Evolutionary conservation across 2,329 filamentous ascomycete genomes (phyloP).

Genomic region (Didymella pinodella): DNA sequence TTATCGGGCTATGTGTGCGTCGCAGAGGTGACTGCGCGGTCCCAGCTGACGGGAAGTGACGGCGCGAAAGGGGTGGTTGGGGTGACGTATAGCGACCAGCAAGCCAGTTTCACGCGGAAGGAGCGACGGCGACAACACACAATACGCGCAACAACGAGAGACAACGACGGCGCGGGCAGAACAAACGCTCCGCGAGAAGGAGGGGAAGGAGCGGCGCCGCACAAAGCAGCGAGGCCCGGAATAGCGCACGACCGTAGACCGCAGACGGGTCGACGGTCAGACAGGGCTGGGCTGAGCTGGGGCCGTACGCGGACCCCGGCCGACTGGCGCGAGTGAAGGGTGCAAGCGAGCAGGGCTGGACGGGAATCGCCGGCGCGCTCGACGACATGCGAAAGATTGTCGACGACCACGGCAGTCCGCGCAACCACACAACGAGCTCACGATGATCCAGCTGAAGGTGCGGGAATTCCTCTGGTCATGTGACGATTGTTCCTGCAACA

Average conservation of each 20-base stretch:
- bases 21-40: slow-evolving; percentile 3
- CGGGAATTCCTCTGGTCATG: slow-evolving; percentile 9
- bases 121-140: slow-evolving; percentile 18
- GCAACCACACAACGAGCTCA: slow-evolving; percentile 21
- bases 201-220: slow-evolving; percentile 31
- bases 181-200: slow-evolving; percentile 4
- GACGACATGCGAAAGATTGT: slow-evolving; percentile 29
- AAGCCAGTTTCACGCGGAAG: slow-evolving; percentile 31
- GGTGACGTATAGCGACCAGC: slow-evolving; percentile 41
- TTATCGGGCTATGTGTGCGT: not conserved
- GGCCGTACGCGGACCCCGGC: slow-evolving; percentile 5
- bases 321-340: slow-evolving; percentile 21
- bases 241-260: slow-evolving; percentile 25
- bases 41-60: slow-evolving; percentile 6
- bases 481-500: slow-evolving; percentile 8
- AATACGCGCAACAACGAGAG: slow-evolving; percentile 29
- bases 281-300: slow-evolving; percentile 29
- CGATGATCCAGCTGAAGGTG: slow-evolving; percentile 53
- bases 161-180: slow-evolving; percentile 21
- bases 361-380: slow-evolving; percentile 20
- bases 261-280: slow-evolving; percentile 14
- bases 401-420: slow-evolving; percentile 11
- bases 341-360: slow-evolving; percentile 4
- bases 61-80: slow-evolving; percentile 36
- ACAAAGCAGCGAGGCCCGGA: slow-evolving; percentile 29